Percentiles rank a stretch among this genome's conserved stretches.
phyloP scores from a whole-genome alignment of 768 basidiomycete genomes.

The Amanita fuliginea region DNA sequence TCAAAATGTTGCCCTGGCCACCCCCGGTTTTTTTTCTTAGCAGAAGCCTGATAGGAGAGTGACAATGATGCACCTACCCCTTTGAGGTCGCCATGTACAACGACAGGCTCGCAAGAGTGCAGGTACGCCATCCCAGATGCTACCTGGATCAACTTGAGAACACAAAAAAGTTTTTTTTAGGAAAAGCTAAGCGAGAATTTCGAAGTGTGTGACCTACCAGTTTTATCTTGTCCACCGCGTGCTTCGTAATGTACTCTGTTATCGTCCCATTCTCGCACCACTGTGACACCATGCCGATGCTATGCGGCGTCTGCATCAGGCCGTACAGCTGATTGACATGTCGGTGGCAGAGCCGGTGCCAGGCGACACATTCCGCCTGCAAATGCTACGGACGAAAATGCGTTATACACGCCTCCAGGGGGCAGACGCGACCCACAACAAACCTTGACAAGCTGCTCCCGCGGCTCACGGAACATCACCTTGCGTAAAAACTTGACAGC shows the following conservation, averaged over 20 bases:
- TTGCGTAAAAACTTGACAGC: slow-evolving; percentile 48
- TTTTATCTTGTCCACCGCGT: slow-evolving; percentile 33
- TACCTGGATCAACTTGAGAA: slow-evolving; percentile 36
- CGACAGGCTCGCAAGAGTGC: slow-evolving; percentile 40
- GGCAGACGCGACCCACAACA: not conserved
- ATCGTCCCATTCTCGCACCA: slow-evolving; percentile 57
- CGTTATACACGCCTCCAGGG: not conserved
- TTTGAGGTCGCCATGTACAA: slow-evolving; percentile 54
- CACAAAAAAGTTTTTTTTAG: no score
- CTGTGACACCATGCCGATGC: slow-evolving; percentile 54
- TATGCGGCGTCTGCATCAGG: slow-evolving; percentile 36
- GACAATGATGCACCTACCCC: slow-evolving; percentile 27
- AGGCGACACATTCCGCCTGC: slow-evolving; percentile 44
- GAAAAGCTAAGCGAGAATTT: not conserved
- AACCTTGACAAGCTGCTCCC: slow-evolving; percentile 39
- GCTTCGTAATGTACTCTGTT: slow-evolving; percentile 33
- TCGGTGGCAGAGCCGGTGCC: slow-evolving; percentile 45
- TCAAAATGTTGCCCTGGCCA: slow-evolving; percentile 51
- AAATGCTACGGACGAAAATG: slow-evolving; percentile 29
- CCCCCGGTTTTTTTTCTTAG: not conserved
- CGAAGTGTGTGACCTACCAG: slow-evolving; percentile 28
- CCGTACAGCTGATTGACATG: slow-evolving; percentile 48
- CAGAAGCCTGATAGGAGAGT: not conserved
- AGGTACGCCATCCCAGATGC: slow-evolving; percentile 49
- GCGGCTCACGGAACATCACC: slow-evolving; percentile 36